Conservation (phyloP, 495 filamentous ascomycete species). For the Trichoderma erinaceum region DNA sequence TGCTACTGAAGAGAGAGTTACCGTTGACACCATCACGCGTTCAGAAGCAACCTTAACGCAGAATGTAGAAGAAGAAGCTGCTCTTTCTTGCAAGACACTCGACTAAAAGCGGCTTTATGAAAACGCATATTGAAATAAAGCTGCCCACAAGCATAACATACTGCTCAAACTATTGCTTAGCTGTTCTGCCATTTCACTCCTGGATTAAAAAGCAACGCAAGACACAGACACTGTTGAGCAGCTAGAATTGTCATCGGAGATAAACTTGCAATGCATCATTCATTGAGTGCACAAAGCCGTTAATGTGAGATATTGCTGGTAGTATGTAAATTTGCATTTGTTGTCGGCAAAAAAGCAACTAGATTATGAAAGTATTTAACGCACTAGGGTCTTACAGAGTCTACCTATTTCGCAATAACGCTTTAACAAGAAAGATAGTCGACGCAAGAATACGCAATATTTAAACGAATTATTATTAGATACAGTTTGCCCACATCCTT, state of each 20-base stretch:
- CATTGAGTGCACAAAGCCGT: too few species aligned
- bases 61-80: constrained; percentile 56
- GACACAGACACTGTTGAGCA: constrained; percentile 12
- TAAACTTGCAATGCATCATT: too few species aligned
- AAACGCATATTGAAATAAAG: constrained; percentile 60
- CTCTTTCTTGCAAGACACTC: constrained; percentile 49
- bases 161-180: constrained; percentile 67
- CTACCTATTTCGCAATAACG: too few species aligned
- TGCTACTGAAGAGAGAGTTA: constrained; percentile 29
- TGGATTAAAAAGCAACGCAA: constrained; percentile 29
- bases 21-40: constrained; percentile 53
- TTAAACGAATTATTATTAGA: too few species aligned
- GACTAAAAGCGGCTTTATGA: constrained; percentile 48
- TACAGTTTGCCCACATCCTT: too few species aligned
- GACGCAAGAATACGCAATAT: too few species aligned
- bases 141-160: constrained; percentile 62
- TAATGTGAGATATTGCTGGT: too few species aligned
- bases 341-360: too few species aligned
- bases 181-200: constrained; percentile 64
- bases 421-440: too few species aligned
- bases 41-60: constrained; percentile 58
- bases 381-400: too few species aligned
- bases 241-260: constrained; percentile 14
- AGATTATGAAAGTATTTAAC: too few species aligned
- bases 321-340: too few species aligned